Evolutionary conservation across 306 rosid species (phyloP), one percentile per base, ranked within the genome.

Genomic region (Castanospermum australe): DNA sequence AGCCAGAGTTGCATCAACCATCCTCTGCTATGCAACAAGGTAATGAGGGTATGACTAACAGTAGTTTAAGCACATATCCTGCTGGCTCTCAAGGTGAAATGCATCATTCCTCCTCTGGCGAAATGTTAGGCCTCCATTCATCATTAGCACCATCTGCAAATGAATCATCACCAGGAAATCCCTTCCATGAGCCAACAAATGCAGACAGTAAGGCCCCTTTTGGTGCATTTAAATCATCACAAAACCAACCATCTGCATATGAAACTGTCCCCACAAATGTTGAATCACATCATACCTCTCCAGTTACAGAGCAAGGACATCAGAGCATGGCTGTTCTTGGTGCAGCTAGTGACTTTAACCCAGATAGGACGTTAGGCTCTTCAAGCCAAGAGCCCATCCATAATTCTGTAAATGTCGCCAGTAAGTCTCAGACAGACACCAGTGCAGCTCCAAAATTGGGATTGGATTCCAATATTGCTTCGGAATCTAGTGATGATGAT

Each of bases 401-500:
- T 44, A n/a, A 18, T 68, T 22, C 35, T 67, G 39, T 35, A 61
- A 15, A 63, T 21, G 75, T 8, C 44, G 21, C 48, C 8, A 21
- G 20, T 51, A 42, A 60, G 20, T 62, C 68, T 56, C 36, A 41
- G 15, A 12, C 22, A 13, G 39, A 59, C 20, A 63, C 39, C 5
- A 14, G 22, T 12, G 35, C n/a, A 51, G 35, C 61, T 30, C 61
- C 35, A 6, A 68, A 77, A 28, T 8, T 4, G 13, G 41, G 5
- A 2, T 55, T 38, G 52, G 64, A 47, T 71, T 11, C 18, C 33
- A 28, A 36, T 6, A 11, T 65, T 14, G 20, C 67, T 45, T 18
- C 76, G 50, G 67, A 77, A 36, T 15, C 42, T 18, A 63, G 71
- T 28, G 77, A 84, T 2, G 81, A 73, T 14, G 85, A 85, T 11